These are phyloP conservation scores for Pseudocercospora vitis DNA, from an alignment of 2,329 filamentous ascomycete genomes.

Conservation along the genomic window DNA sequence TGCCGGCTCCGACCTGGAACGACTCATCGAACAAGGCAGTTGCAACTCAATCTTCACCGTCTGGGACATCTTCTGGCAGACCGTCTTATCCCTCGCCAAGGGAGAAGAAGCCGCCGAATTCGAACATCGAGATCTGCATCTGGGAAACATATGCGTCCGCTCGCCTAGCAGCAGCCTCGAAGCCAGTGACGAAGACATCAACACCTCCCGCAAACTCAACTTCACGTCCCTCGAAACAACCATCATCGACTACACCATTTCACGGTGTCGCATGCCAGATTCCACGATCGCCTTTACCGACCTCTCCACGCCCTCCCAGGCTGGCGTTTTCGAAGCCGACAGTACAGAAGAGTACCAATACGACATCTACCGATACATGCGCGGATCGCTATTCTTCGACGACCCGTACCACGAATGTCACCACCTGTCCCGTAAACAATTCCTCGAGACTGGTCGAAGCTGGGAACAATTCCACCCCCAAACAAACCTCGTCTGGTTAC, in stretches of 20 bases:
- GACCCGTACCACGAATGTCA: slow-evolving; percentile 41
- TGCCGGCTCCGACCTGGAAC: slow-evolving; percentile 59
- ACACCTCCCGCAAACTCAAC: slow-evolving; percentile 44
- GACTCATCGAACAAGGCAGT: slow-evolving; percentile 35
- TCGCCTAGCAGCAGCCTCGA: not conserved
- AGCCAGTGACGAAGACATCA: slow-evolving; percentile 22
- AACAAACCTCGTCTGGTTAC: slow-evolving; percentile 65
- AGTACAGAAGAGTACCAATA: slow-evolving; percentile 54
- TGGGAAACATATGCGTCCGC: slow-evolving; percentile 64
- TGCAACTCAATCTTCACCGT: slow-evolving; percentile 47
- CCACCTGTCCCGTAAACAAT: too few relatives aligned
- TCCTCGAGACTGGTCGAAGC: slow-evolving; percentile 22
- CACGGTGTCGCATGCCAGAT: slow-evolving; percentile 54
- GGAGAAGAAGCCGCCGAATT: slow-evolving; percentile 61
- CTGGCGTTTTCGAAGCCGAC: slow-evolving; percentile 49
- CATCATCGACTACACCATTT: slow-evolving; percentile 68
- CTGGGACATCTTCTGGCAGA: slow-evolving; percentile 68
- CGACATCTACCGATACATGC: slow-evolving; percentile 57
- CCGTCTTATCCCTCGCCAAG: slow-evolving; percentile 60
- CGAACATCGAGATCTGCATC: slow-evolving; percentile 66
- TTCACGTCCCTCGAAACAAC: slow-evolving; percentile 61
- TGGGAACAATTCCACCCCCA: slow-evolving; percentile 60
- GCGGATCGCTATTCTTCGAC: slow-evolving; percentile 41
- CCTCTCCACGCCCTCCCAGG: slow-evolving; percentile 47
- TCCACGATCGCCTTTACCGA: slow-evolving; percentile 47